Percentiles rank a stretch among this genome's conserved stretches.
These are phyloP conservation scores for Stachybotrys elegans DNA, from an alignment of 2,329 filamentous ascomycete species.

Conservation along the genomic window DNA sequence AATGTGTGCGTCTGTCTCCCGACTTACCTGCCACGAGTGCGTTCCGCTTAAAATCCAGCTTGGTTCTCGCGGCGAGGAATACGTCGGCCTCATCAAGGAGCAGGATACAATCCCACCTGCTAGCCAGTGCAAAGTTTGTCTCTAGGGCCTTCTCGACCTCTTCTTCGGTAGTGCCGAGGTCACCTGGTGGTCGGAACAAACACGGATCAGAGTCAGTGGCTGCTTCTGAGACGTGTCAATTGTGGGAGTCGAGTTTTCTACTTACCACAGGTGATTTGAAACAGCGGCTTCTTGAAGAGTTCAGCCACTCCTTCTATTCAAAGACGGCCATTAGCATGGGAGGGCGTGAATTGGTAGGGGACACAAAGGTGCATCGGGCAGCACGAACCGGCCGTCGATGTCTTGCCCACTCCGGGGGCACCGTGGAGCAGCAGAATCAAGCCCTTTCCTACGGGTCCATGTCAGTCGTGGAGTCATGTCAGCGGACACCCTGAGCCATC, in stretches of 20 bases:
- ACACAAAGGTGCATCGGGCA: neutral
- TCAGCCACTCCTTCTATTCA: constrained; percentile 9
- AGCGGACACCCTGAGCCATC: too few species aligned
- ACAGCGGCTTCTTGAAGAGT: constrained; percentile 11
- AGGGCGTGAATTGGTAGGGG: neutral
- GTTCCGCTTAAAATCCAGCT: constrained; percentile 13
- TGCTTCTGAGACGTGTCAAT: too few species aligned
- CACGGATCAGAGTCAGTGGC: constrained; percentile 4
- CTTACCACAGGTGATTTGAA: constrained; percentile 15
- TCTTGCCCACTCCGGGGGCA: constrained; percentile 22
- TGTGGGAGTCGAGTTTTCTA: neutral
- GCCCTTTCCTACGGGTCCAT: constrained; percentile 24
- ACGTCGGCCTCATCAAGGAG: constrained; percentile 17
- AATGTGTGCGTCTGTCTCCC: too few species aligned
- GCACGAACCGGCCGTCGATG: constrained; percentile 18
- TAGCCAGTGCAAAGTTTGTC: constrained; percentile 12
- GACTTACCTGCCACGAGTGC: constrained; percentile 14
- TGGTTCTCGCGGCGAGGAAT: constrained; percentile 11
- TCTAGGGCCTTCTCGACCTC: constrained; percentile 12
- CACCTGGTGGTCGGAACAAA: too few species aligned
- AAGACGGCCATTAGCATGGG: too few species aligned
- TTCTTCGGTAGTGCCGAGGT: constrained; percentile 11
- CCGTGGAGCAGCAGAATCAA: constrained; percentile 22
- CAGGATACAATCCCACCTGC: constrained; percentile 16
- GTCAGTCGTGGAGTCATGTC: too few species aligned